These are phyloP conservation scores for Penicillium palitans DNA, from an alignment of 2,329 filamentous ascomycete species.

Conservation along the genomic window DNA sequence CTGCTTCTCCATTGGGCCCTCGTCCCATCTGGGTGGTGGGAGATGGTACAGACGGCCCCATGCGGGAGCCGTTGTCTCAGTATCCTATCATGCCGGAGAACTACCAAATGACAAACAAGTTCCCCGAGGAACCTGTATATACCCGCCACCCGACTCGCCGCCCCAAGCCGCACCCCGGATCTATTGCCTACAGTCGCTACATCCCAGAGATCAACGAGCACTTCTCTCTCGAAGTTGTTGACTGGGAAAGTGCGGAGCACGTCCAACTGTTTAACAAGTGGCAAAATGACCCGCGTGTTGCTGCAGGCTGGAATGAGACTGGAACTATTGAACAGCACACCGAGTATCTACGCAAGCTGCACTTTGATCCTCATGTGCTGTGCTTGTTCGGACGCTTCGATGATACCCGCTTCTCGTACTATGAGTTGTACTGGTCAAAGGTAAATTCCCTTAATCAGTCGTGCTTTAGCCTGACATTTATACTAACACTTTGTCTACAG, in stretches of 20 bases:
- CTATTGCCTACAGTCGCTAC: slow-evolving; percentile 74
- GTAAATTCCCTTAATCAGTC: slow-evolving; percentile 38
- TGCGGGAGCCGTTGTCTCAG: slow-evolving; percentile 26
- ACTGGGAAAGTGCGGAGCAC: slow-evolving; percentile 65
- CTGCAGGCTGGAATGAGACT: slow-evolving; percentile 76
- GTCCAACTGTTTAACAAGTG: slow-evolving; percentile 71
- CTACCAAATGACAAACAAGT: slow-evolving; percentile 50
- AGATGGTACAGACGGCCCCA: slow-evolving; percentile 34
- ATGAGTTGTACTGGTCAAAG: slow-evolving; percentile 78
- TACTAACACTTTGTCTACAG: slow-evolving; percentile 30
- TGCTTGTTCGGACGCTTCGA: slow-evolving; percentile 71
- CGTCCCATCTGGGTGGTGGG: slow-evolving; percentile 62
- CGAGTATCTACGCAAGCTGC: slow-evolving; percentile 67
- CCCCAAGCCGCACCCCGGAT: slow-evolving; percentile 68
- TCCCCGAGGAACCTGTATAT: slow-evolving; percentile 54
- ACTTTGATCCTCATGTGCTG: slow-evolving; percentile 71
- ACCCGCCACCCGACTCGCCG: slow-evolving; percentile 70
- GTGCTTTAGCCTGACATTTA: neutral
- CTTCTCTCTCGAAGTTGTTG: slow-evolving; percentile 74
- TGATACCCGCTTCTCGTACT: slow-evolving; percentile 71
- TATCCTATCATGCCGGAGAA: slow-evolving; percentile 36
- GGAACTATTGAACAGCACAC: slow-evolving; percentile 73
- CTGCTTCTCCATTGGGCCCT: slow-evolving; percentile 65
- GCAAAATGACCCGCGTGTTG: slow-evolving; percentile 82
- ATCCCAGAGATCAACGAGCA: slow-evolving; percentile 73